phyloP scores from a whole-genome alignment of 2,329 filamentous ascomycete species.

The Venturia aucupariae region DNA sequence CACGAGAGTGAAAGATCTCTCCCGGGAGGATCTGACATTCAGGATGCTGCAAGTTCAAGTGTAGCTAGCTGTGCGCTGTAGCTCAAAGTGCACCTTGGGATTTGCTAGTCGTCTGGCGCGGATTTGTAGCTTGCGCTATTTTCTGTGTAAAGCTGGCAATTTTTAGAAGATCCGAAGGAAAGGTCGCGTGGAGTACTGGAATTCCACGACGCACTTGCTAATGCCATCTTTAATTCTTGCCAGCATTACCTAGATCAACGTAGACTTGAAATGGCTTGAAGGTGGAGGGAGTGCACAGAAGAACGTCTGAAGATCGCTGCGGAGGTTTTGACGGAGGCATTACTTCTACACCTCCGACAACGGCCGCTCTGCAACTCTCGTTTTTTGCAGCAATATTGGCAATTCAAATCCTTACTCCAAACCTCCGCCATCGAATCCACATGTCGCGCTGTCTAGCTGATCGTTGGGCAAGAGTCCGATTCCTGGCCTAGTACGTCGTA shows the following conservation, averaged over 20 bases:
- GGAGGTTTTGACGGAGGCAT: no score
- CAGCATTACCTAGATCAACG: not conserved
- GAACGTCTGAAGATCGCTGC: no score
- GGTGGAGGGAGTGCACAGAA: no score
- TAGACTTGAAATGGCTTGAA: not conserved
- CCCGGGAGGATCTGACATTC: no score
- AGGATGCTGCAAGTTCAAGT: no score
- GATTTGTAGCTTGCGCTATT: conserved; percentile 28
- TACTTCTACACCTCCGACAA: not conserved
- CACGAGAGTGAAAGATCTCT: conserved; percentile 41
- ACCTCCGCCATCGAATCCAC: conserved; percentile 17
- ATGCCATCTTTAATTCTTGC: not conserved
- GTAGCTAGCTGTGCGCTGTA: conserved; percentile 48
- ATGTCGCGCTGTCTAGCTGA: conserved; percentile 47
- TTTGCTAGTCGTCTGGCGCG: conserved; percentile 61
- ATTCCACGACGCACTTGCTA: not conserved
- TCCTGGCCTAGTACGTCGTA: conserved; percentile 31
- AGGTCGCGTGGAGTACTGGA: not conserved
- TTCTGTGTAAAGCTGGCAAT: conserved; percentile 10
- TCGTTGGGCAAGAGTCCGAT: conserved; percentile 38
- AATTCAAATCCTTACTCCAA: not conserved
- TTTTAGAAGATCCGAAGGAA: not conserved
- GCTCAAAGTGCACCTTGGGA: conserved; percentile 73
- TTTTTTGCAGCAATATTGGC: not conserved
- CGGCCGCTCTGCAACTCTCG: not conserved